Evolutionary conservation across 1,284 basidiomycete genomes (phyloP), one percentile per base, ranked within the genome.

Genomic region (Dichomitus squalens): DNA sequence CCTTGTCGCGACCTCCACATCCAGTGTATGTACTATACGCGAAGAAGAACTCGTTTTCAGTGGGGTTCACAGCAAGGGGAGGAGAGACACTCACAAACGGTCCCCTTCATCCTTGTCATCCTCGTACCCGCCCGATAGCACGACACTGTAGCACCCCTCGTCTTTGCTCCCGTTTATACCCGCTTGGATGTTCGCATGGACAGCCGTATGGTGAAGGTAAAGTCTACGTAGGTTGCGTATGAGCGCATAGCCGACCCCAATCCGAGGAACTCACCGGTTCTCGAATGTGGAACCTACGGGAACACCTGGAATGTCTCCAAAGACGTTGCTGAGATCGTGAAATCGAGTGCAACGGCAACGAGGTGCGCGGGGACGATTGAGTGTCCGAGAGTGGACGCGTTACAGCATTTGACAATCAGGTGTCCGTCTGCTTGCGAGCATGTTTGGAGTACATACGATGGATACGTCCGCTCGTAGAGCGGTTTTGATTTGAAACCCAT

Each of bases 51-150:
- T 47, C 3, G 18, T 25, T 12, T n/a, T 47, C 27, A 16, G 20
- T 34, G 4, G 11, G 14, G 20, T 4, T 31, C 12, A 25, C 39
- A 27, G 18, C 36, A 21, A 12, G 52, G 20, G 25, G 20, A 31
- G 14, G 5, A 16, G 23, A 57, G 11, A 7, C 5, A 60, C 76
- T 36, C 61, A 79, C 78, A 80, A 73, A 29, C 12, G 67, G 1
- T 77, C 68, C 3, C 79, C 79, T 0, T 55, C 11, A 46, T 80
- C 79, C 4, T 59, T 23, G 55, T 80, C 72, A 56, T 80, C 79
- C 39, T 75, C 72, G 50, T 80, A 80, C 8, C 72, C 72, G 2
- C 68, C 73, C 7, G 76, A 77, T 7, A 79, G 39, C 7, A 76
- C 77, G 18, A 80, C 70, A 6, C 78, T 78, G 38, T 63, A 76